These are phyloP conservation scores for Brettanomyces naardenensis DNA, from an alignment of 805 yeast genomes.

Conservation along the genomic window DNA sequence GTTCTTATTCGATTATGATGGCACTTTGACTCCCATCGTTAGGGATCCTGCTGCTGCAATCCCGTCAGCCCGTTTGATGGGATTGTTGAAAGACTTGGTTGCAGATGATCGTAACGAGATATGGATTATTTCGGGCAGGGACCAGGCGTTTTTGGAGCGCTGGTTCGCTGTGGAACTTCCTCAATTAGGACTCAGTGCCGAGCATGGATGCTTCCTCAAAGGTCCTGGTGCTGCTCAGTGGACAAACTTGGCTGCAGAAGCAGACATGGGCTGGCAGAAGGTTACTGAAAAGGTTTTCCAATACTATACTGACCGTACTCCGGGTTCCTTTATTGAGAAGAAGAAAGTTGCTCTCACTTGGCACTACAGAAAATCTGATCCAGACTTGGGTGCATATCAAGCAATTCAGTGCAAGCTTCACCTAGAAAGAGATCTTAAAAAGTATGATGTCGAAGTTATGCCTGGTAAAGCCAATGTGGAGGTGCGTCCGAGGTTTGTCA, in stretches of 20 bases:
- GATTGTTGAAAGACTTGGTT: conserved; percentile 50
- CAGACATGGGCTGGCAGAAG: conserved; percentile 94
- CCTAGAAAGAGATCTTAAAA: conserved; percentile 46
- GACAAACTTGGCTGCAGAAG: conserved; percentile 74
- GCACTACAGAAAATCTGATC: conserved; percentile 95
- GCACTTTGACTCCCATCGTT: conserved; percentile 94
- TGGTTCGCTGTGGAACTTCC: conserved; percentile 70
- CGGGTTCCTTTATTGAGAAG: conserved; percentile 79
- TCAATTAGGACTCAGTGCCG: conserved; percentile 81
- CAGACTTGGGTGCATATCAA: conserved; percentile 84
- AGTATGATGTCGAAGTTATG: conserved; percentile 90
- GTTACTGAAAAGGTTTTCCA: conserved; percentile 68
- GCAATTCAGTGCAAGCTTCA: conserved; percentile 66
- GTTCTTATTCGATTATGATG: conserved; percentile 93
- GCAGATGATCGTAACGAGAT: conserved; percentile 77
- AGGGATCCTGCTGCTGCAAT: conserved; percentile 97
- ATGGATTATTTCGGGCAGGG: conserved; percentile 96
- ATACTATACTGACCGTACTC: conserved; percentile 78
- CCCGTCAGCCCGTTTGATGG: conserved; percentile 68
- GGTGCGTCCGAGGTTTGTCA: conserved; percentile 91
- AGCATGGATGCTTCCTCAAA: conserved; percentile 94
- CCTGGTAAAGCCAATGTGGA: conserved; percentile 95
- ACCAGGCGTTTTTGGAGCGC: conserved; percentile 77
- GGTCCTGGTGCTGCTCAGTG: conserved; percentile 58
- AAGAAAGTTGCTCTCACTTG: conserved; percentile 94